Conservation (phyloP, 176 grass and related monocot genomes). For the Zoysia pacifica region DNA sequence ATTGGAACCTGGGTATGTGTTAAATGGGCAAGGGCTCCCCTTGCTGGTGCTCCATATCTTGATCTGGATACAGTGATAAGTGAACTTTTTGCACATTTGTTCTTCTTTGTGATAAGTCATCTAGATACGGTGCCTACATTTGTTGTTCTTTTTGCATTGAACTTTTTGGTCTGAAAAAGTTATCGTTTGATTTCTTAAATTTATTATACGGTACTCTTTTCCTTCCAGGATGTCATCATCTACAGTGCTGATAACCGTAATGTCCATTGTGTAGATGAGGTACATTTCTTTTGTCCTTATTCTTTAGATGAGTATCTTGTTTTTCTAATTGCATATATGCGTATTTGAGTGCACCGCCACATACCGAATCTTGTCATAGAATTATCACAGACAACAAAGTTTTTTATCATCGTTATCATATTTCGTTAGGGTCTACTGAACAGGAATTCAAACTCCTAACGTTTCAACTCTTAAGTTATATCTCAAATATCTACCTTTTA, state of each 20-base stretch:
- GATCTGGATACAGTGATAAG: no score
- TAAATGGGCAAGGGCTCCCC: no score
- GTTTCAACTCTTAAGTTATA: slow-evolving; percentile 17
- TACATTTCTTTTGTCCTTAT: slow-evolving; percentile 35
- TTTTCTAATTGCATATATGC: background rate
- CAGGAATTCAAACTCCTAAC: background rate
- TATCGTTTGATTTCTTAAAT: slow-evolving; percentile 13
- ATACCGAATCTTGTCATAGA: background rate
- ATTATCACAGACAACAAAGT: background rate
- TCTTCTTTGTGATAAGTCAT: no score
- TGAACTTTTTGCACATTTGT: no score
- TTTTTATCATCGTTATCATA: background rate
- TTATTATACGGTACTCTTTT: slow-evolving; percentile 1
- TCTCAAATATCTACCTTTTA: background rate
- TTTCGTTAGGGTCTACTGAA: background rate
- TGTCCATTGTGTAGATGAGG: slow-evolving; percentile 89
- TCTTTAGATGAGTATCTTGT: slow-evolving; percentile 8
- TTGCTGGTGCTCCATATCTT: no score
- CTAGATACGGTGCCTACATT: no score
- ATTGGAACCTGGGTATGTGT: no score
- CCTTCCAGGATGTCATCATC: slow-evolving; percentile 77
- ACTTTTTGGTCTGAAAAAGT: background rate
- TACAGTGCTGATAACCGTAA: slow-evolving; percentile 83
- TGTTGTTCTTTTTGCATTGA: background rate
- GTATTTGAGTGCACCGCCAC: background rate